Evolutionary conservation across 1,284 basidiomycete genomes (phyloP).

Genomic region (Exsudoporus floridanus): DNA sequence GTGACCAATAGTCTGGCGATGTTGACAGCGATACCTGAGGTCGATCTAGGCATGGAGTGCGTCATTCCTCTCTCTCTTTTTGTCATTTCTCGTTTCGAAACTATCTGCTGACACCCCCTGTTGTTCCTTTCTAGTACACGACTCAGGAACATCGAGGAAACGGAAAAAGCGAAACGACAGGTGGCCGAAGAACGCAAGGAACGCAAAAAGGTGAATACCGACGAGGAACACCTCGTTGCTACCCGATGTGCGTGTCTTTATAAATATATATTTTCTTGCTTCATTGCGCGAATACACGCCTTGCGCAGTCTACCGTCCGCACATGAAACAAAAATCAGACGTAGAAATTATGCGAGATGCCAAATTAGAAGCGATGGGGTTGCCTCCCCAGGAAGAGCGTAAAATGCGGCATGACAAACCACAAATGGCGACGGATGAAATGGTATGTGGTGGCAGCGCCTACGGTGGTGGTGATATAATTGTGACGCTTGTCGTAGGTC

Average conservation of each 20-base stretch:
- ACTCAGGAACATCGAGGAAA: slow-evolving; percentile 93
- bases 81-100: background rate
- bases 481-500: slow-evolving; percentile 45
- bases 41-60: slow-evolving; percentile 97
- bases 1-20: slow-evolving; percentile 91
- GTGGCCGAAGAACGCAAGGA: slow-evolving; percentile 75
- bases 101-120: background rate
- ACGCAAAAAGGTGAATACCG: slow-evolving; percentile 52
- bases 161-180: slow-evolving; percentile 89
- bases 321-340: slow-evolving; percentile 77
- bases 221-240: slow-evolving; percentile 78
- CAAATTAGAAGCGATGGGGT: slow-evolving; percentile 77
- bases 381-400: slow-evolving; percentile 60
- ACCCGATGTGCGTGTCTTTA: slow-evolving; percentile 68
- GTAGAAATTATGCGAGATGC: slow-evolving; percentile 84
- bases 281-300: background rate
- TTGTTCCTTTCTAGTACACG: slow-evolving; percentile 58
- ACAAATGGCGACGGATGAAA: slow-evolving; percentile 89
- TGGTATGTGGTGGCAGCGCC: slow-evolving; percentile 46
- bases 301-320: slow-evolving; percentile 75
- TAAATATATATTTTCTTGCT: too few species aligned
- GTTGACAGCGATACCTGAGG: slow-evolving; percentile 95
- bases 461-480: background rate
- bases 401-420: slow-evolving; percentile 53
- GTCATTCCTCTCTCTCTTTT: slow-evolving; percentile 33